Evolutionary conservation across 2,329 filamentous ascomycete genomes (phyloP), one percentile per base, ranked within the genome.

Genomic region (Didymella exigua): DNA sequence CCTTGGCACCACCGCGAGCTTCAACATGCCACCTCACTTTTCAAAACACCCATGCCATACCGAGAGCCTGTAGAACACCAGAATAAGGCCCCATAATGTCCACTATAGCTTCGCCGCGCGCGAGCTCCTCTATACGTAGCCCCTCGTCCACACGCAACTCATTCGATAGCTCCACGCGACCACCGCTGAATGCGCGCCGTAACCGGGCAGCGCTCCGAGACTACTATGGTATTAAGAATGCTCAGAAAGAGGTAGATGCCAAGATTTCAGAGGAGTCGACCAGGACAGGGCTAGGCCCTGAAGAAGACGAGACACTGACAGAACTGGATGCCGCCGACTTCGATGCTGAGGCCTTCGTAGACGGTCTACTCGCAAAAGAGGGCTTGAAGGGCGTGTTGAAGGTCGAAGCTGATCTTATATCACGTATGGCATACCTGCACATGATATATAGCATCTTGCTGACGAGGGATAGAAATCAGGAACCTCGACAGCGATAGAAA

Each of bases 401-500:
- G 48, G 80, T 88, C 1, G 92, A 95, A 71, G 86, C 88, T 41
- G 82, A 85, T 19, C 81, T 93, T 9, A 76, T 93, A 19, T 78
- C 77, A 50, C 63, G 84, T 76, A 62, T 18, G 74, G 62, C 24
- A 37, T 1, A 7, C 13, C 16, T 24, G 18, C 14, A 11, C 36
- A 9, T 16, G 16, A 4, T 34, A 19, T 4, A 14, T 11, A 4
- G 6, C 18, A 18, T 7, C 21, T 19, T 18, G 34, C 58, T 63
- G 13, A 62, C 16, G 13, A 1, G 23, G 4, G 6, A 10, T 26
- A 62, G 93, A 98, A 77, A 93, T 96, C 42, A 81, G 92, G 31
- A 93, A 91, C 2, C 81, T 99, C 16, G 95, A 98, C 69, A 93
- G 93, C 21, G 95, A 99, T 81, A 89, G 95, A 75, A 99, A 99